A percentile compares a stretch with the other conserved stretches of the same genome.
Evolutionary conservation across 495 filamentous ascomycete genomes (phyloP).

Genomic region (Penicillium taxi): DNA sequence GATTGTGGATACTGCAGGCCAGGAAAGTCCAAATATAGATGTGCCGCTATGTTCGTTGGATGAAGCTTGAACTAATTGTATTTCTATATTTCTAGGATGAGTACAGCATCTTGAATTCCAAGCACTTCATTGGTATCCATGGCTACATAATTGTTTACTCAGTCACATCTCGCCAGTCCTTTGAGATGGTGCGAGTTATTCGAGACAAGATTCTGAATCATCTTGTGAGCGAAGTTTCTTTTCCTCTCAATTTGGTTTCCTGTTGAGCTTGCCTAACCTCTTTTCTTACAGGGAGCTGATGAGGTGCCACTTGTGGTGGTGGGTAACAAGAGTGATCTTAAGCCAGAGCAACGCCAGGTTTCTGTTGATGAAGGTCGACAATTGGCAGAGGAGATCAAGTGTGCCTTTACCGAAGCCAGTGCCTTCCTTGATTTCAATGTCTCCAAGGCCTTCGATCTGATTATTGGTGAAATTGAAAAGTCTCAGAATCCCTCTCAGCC

Average conservation of each 20-base stretch:
- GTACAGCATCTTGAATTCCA: constrained; percentile 94
- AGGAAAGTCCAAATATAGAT: too few relatives aligned
- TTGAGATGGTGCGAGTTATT: constrained; percentile 93
- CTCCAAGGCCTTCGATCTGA: constrained; percentile 80
- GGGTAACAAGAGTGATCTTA: constrained; percentile 93
- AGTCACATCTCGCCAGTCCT: constrained; percentile 83
- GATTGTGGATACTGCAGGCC: constrained; percentile 97
- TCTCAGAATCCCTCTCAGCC: constrained; percentile 83
- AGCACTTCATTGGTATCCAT: constrained; percentile 99
- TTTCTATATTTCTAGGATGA: constrained; percentile 74
- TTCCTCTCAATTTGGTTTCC: constrained; percentile 5
- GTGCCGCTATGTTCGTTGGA: not conserved
- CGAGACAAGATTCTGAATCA: constrained; percentile 97
- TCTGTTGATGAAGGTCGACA: constrained; percentile 71
- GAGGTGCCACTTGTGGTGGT: constrained; percentile 90
- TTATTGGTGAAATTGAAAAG: constrained; percentile 94
- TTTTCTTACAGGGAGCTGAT: constrained; percentile 66
- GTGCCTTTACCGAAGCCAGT: constrained; percentile 90
- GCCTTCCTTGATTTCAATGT: constrained; percentile 94
- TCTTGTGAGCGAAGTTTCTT: too few relatives aligned
- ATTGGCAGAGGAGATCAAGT: constrained; percentile 76
- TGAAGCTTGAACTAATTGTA: constrained; percentile 5
- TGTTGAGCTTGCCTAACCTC: constrained; percentile 2
- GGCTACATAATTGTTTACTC: constrained; percentile 98
- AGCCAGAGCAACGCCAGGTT: constrained; percentile 88